These are phyloP conservation scores for Fraxinus anomala DNA, from an alignment of 257 asterid genomes.

Conservation along the genomic window DNA sequence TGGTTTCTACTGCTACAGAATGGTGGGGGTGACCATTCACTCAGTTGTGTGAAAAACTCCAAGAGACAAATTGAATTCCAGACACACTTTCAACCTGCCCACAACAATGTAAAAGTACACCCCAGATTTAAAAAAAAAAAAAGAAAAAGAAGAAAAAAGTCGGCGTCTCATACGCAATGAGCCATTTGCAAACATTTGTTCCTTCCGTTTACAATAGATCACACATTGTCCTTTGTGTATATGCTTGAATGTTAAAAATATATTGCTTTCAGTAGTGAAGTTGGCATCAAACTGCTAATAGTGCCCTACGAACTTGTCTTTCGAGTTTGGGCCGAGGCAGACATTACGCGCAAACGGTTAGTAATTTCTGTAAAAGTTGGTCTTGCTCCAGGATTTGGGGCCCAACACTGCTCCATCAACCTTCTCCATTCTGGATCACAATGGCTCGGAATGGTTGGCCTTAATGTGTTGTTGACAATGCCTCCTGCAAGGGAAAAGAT, in stretches of 20 bases:
- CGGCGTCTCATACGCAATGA: not conserved
- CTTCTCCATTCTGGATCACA: constrained; percentile 87
- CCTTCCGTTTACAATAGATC: constrained; percentile 8
- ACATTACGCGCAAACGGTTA: constrained; percentile 70
- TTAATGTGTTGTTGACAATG: constrained; percentile 81
- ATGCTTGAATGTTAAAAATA: constrained; percentile 35
- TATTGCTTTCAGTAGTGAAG: constrained; percentile 26
- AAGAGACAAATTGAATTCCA: not conserved
- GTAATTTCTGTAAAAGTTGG: constrained; percentile 87
- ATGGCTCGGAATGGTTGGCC: constrained; percentile 82
- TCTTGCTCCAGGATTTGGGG: constrained; percentile 77
- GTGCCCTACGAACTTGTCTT: constrained; percentile 37
- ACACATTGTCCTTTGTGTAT: constrained; percentile 18
- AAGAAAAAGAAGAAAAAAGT: too few relatives aligned
- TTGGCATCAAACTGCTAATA: constrained; percentile 23
- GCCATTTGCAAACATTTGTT: constrained; percentile 12
- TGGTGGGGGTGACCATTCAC: not conserved
- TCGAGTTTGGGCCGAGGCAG: constrained; percentile 53
- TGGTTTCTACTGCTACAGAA: not conserved
- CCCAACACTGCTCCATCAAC: constrained; percentile 92
- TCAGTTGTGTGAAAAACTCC: not conserved
- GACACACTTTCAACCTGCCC: not conserved
- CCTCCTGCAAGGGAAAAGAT: constrained; percentile 64
- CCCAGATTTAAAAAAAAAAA: too few relatives aligned
- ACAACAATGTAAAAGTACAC: too few relatives aligned